A percentile compares a stretch with the other conserved stretches of the same genome.
phyloP scores from a whole-genome alignment of 495 filamentous ascomycete species.

The Chaetomium tenue region DNA sequence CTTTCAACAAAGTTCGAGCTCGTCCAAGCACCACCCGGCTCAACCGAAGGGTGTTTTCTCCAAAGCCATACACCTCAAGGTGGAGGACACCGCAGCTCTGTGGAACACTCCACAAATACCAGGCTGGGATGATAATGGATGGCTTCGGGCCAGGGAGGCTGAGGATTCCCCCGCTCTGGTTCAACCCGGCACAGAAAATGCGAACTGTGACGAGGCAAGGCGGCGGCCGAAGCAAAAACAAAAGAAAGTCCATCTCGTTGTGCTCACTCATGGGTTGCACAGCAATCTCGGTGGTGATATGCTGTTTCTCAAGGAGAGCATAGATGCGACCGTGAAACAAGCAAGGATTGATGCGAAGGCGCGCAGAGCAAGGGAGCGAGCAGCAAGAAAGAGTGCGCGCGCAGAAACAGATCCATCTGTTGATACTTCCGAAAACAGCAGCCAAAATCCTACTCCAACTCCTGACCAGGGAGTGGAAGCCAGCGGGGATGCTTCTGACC shows the following conservation, averaged over 20 bases:
- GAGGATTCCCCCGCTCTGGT: constrained; percentile 28
- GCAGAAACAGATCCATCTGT: constrained; percentile 54
- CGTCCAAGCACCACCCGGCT: constrained; percentile 44
- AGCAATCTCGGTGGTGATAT: constrained; percentile 97
- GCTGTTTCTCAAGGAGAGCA: constrained; percentile 95
- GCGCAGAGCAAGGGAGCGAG: constrained; percentile 50
- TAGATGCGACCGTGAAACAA: constrained; percentile 75
- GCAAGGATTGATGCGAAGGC: constrained; percentile 60
- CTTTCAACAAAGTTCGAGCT: constrained; percentile 56
- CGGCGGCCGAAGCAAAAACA: constrained; percentile 38
- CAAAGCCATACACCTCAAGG: constrained; percentile 66
- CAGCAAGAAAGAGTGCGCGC: constrained; percentile 32
- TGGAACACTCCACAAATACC: constrained; percentile 90
- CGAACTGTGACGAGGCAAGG: constrained; percentile 14
- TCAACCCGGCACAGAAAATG: constrained; percentile 14
- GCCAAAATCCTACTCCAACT: neutral
- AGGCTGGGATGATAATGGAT: constrained; percentile 50
- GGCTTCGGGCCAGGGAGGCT: constrained; percentile 33
- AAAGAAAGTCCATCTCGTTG: constrained; percentile 84
- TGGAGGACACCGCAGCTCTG: constrained; percentile 82
- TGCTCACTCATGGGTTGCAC: constrained; percentile 91
- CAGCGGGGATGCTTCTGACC: neutral
- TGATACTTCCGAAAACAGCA: constrained; percentile 1
- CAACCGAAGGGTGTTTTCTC: constrained; percentile 75
- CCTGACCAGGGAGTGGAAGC: neutral